phyloP scores from a whole-genome alignment of 2,329 filamentous ascomycete genomes.

The Pestalotiopsis sp. region DNA sequence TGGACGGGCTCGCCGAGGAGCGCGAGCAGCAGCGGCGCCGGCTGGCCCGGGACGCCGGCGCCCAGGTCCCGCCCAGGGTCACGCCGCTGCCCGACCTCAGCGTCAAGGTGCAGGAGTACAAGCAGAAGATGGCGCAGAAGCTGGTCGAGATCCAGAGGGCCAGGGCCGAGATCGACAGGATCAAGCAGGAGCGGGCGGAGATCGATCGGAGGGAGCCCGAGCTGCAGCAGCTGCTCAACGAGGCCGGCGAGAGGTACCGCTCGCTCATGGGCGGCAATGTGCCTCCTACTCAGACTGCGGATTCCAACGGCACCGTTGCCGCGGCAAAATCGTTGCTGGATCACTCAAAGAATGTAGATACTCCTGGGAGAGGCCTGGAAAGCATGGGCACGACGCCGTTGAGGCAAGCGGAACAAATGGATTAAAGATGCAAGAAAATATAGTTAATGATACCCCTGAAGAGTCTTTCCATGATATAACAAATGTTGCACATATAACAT shows the following conservation, averaged over 20 bases:
- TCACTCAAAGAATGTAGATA: conserved; percentile 22
- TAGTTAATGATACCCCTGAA: conserved; percentile 23
- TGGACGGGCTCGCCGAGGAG: conserved; percentile 67
- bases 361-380: conserved; percentile 41
- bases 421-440: conserved; percentile 14
- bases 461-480: background rate
- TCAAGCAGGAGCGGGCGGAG: conserved; percentile 62
- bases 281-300: background rate
- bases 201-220: conserved; percentile 73
- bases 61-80: conserved; percentile 65
- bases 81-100: conserved; percentile 76
- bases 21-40: conserved; percentile 42
- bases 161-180: conserved; percentile 57
- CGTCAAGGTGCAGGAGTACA: conserved; percentile 67
- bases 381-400: conserved; percentile 49
- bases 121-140: conserved; percentile 63
- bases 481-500: background rate
- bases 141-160: conserved; percentile 55
- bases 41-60: conserved; percentile 31
- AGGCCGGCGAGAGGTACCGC: conserved; percentile 72
- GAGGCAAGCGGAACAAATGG: conserved; percentile 32
- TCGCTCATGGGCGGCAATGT: conserved; percentile 14
- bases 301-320: conserved; percentile 16
- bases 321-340: conserved; percentile 30
- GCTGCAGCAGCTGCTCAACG: conserved; percentile 78